phyloP scores from a whole-genome alignment of 1,139 yeast genomes.

The Taphrina wiesneri region DNA sequence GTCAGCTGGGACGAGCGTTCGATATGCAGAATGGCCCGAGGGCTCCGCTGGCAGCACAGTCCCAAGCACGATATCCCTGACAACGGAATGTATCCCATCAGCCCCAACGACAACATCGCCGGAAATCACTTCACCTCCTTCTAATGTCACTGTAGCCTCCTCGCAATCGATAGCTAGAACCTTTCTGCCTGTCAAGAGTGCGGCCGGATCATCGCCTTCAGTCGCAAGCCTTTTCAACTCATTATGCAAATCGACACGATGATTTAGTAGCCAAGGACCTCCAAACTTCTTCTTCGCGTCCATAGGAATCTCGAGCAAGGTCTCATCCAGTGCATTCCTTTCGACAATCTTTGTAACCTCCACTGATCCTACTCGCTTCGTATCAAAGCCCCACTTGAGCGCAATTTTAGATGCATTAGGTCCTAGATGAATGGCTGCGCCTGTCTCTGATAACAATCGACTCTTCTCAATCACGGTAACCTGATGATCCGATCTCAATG shows the following conservation, averaged over 20 bases:
- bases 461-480: constrained; percentile 48
- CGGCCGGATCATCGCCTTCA: constrained; percentile 36
- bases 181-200: constrained; percentile 44
- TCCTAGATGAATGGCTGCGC: constrained; percentile 50
- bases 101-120: constrained; percentile 50
- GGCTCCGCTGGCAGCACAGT: constrained; percentile 41
- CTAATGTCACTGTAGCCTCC: constrained; percentile 30
- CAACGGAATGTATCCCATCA: constrained; percentile 48
- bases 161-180: constrained; percentile 44
- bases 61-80: constrained; percentile 39
- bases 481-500: constrained; percentile 44
- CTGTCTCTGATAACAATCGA: constrained; percentile 47
- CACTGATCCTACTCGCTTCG: constrained; percentile 43
- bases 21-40: constrained; percentile 46
- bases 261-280: constrained; percentile 43
- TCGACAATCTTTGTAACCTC: constrained; percentile 43
- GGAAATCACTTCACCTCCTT: neutral
- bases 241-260: constrained; percentile 32
- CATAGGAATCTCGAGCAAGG: constrained; percentile 39
- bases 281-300: constrained; percentile 41
- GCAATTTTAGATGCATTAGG: constrained; percentile 46
- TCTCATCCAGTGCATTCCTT: constrained; percentile 40
- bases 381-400: constrained; percentile 43
- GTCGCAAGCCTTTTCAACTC: constrained; percentile 41
- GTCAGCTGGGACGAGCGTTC: constrained; percentile 42